A percentile compares a stretch with the other conserved stretches of the same genome.
Conservation (phyloP, 208 protist genomes). For the Crithidia sp. region DNA sequence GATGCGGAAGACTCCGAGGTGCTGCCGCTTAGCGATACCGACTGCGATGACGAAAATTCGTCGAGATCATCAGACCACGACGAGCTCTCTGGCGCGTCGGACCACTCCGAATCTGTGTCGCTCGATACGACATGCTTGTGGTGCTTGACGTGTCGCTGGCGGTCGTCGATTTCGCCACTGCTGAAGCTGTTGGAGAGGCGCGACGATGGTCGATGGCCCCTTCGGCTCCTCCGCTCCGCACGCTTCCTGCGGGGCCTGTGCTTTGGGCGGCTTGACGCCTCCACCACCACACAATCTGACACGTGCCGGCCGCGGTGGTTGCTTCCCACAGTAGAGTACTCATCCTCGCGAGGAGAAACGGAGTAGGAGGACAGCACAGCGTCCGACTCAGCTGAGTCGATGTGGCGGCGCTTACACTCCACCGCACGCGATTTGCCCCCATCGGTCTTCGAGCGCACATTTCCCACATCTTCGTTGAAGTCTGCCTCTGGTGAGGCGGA, state of each 20-base stretch:
- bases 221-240: neutral
- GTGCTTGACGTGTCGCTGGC: neutral
- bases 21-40: neutral
- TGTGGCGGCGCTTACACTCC: neutral
- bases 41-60: neutral
- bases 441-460: neutral
- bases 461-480: neutral
- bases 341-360: neutral
- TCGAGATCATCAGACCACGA: neutral
- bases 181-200: neutral
- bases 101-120: slow-evolving; percentile 1
- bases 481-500: neutral
- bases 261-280: neutral
- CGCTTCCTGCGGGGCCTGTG: slow-evolving; percentile 4
- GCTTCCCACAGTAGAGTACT: neutral
- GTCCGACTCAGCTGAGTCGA: slow-evolving; percentile 1
- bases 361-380: slow-evolving; percentile 1
- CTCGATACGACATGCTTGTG: neutral
- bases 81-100: neutral
- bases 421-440: neutral
- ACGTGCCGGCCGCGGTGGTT: neutral
- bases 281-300: slow-evolving; percentile 12
- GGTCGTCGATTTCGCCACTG: neutral
- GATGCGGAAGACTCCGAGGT: neutral
- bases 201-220: neutral